These are phyloP conservation scores for Hortaea werneckii DNA, from an alignment of 2,329 filamentous ascomycete species.

Conservation along the genomic window DNA sequence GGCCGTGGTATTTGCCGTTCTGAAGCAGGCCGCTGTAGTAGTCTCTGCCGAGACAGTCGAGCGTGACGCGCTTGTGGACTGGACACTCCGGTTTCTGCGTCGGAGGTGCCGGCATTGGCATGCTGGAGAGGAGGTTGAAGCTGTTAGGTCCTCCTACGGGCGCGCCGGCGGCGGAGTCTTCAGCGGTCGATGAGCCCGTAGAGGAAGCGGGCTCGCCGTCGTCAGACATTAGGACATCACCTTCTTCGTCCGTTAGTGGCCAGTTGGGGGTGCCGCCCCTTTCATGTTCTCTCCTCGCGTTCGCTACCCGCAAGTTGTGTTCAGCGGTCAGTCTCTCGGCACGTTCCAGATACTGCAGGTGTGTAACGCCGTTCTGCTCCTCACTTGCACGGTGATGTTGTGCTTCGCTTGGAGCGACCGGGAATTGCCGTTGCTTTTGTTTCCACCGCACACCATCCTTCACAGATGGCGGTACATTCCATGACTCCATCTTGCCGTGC, in stretches of 20 bases:
- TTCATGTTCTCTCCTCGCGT: no score
- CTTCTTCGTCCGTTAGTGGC: conserved; percentile 29
- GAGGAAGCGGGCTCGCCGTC: conserved; percentile 10
- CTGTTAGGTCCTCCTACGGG: not conserved
- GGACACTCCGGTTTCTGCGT: not conserved
- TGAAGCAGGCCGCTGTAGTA: conserved; percentile 46
- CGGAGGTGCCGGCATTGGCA: not conserved
- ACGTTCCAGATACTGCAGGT: no score
- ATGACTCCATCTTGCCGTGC: not conserved
- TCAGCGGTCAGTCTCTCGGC: not conserved
- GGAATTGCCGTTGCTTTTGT: no score
- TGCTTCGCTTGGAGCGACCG: no score
- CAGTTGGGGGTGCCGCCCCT: conserved; percentile 2
- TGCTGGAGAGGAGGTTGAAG: not conserved
- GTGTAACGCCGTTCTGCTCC: no score
- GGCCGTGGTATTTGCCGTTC: conserved; percentile 40
- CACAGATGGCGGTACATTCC: conserved; percentile 1
- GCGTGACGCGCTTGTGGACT: conserved; percentile 28
- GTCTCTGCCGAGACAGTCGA: conserved; percentile 45
- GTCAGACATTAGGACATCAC: conserved; percentile 23
- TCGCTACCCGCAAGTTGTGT: not conserved
- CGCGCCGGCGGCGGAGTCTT: not conserved
- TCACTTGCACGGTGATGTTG: no score
- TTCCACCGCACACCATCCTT: not conserved
- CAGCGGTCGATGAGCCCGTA: not conserved